These are phyloP conservation scores for Podaxis sp. DNA, from an alignment of 768 basidiomycete genomes.

Conservation along the genomic window DNA sequence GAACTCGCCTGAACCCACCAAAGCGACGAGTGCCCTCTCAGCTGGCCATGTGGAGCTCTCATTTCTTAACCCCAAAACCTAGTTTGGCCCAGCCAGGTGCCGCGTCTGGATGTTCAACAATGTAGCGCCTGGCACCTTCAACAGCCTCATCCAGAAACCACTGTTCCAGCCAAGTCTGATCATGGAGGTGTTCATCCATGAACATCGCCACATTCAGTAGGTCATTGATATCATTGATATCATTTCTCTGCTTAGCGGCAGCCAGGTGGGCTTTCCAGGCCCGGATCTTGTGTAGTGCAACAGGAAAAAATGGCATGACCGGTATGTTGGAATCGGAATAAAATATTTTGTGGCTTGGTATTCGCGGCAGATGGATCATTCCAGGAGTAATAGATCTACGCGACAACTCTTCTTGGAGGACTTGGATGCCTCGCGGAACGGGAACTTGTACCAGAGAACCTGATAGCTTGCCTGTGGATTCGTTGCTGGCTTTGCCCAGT, in stretches of 20 bases:
- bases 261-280: slow-evolving; percentile 14
- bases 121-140: slow-evolving; percentile 8
- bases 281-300: slow-evolving; percentile 28
- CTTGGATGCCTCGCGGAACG: background rate
- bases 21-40: no score
- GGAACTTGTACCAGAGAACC: slow-evolving; percentile 15
- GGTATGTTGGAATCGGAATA: slow-evolving; percentile 9
- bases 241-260: slow-evolving; percentile 3
- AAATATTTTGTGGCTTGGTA: slow-evolving; percentile 7
- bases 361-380: slow-evolving; percentile 16
- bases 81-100: background rate
- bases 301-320: slow-evolving; percentile 25
- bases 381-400: slow-evolving; percentile 18
- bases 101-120: background rate
- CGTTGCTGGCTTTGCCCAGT: slow-evolving; percentile 10
- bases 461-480: slow-evolving; percentile 9
- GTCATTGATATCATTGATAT: slow-evolving; percentile 15
- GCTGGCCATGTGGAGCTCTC: background rate
- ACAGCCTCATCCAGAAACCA: slow-evolving; percentile 16
- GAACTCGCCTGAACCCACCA: background rate
- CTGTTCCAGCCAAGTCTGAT: slow-evolving; percentile 11
- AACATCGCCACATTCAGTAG: slow-evolving; percentile 8
- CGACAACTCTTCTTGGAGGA: slow-evolving; percentile 8
- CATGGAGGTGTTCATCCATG: background rate
- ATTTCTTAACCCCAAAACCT: background rate